These are phyloP conservation scores for Aspergillus sclerotioniger DNA, from an alignment of 495 filamentous ascomycete genomes.

Conservation along the genomic window DNA sequence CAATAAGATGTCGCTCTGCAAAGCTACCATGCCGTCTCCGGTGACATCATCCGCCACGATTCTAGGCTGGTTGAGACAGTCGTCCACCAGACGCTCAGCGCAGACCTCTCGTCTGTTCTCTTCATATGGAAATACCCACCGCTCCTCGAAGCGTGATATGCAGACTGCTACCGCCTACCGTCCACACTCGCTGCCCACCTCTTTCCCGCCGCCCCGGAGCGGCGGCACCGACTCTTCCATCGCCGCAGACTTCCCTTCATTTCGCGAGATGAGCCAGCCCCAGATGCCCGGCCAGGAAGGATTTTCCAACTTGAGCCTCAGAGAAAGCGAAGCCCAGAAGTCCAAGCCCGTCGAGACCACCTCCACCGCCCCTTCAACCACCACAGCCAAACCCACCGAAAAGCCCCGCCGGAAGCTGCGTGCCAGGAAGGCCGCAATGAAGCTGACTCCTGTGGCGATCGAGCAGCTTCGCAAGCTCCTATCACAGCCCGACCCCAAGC, in stretches of 20 bases:
- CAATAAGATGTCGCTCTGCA: slow-evolving; percentile 31
- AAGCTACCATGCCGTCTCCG: slow-evolving; percentile 31
- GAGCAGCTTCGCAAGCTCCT: slow-evolving; percentile 72
- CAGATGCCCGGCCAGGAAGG: slow-evolving; percentile 24
- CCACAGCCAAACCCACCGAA: slow-evolving; percentile 33
- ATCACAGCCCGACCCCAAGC: slow-evolving; percentile 78
- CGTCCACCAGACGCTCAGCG: slow-evolving; percentile 44
- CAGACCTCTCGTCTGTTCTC: slow-evolving; percentile 65
- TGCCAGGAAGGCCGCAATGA: slow-evolving; percentile 87
- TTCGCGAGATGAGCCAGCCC: slow-evolving; percentile 20
- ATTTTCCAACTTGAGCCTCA: slow-evolving; percentile 33
- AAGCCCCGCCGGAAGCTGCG: slow-evolving; percentile 66
- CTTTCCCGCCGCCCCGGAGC: slow-evolving; percentile 66
- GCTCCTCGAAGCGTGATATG: slow-evolving; percentile 62
- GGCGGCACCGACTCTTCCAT: slow-evolving; percentile 68
- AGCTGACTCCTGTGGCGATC: slow-evolving; percentile 73
- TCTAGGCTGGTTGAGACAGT: slow-evolving; percentile 48
- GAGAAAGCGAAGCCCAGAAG: slow-evolving; percentile 67
- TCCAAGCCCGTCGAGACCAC: slow-evolving; percentile 39
- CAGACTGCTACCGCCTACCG: slow-evolving; percentile 75
- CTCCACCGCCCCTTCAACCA: slow-evolving; percentile 32
- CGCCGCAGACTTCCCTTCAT: slow-evolving; percentile 45
- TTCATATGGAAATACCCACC: slow-evolving; percentile 51
- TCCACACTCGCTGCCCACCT: slow-evolving; percentile 65
- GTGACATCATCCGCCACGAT: slow-evolving; percentile 58